Base-by-base conservation (phyloP, 768 basidiomycete species). In the Coprinopsis marcescibilis region DNA sequence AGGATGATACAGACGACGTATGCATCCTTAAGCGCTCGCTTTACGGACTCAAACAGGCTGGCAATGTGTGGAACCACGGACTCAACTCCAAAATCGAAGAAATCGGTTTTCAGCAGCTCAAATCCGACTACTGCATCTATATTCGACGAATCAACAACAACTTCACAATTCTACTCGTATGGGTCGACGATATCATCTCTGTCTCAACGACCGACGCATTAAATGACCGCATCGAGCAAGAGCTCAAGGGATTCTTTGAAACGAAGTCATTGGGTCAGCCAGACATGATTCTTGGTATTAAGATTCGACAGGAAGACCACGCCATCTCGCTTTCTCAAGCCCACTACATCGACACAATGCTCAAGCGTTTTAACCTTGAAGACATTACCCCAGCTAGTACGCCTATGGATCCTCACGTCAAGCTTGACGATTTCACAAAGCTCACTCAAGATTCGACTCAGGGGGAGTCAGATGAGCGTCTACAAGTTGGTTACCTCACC, bases 31-130 rank as follows among this genome's bases (percentile, higher is more conserved):
- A 51, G 26, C 45, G 52, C 6, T 52, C 54, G 1, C 45, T 58
- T 11, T 58, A 58, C 25, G 48, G 54, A 1, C 43, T 55, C 4
- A 58, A 55, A 30, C 54, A 58, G 27, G 50, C 50, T 10, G 50
- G 48, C 1, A 41, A 50, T 4, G 39, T 36, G 7, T 52, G 51
- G 51, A 47, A 48, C 30, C 26, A 26, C 10, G 36, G 29, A 10
- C 46, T 53, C 13, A 39, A 52, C 33, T 32, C 17, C 7, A 48
- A 51, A 20, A 49, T 58, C 14, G 37, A 45, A 25, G 38, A 44
- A 6, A 23, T 54, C 17, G 49, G 49, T 2, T 53, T 53, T 25
- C 41, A 34, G 0, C 38, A 45, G 2, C 33, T 53, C 6, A 41
- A 50, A 25, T 44, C 51, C 21, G 52, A 54, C 7, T 49, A 43